phyloP scores from a whole-genome alignment of 2,329 filamentous ascomycete genomes.

The Colletotrichum sojae region DNA sequence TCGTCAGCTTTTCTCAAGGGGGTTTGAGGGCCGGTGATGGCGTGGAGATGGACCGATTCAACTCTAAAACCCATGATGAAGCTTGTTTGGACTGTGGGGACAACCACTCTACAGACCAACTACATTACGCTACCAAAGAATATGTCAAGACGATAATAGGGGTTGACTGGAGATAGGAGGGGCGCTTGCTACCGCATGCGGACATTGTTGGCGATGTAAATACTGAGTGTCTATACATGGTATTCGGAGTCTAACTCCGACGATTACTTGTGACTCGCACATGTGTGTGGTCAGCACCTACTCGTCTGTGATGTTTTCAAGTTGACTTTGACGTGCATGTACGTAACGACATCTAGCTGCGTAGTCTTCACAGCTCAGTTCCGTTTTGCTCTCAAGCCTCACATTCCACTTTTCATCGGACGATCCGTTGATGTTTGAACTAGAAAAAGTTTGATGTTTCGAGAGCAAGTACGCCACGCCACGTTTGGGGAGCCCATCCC shows the following conservation, averaged over 20 bases:
- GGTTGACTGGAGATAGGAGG: background rate
- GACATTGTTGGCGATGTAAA: too few species aligned
- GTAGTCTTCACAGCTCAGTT: background rate
- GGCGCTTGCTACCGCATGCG: too few species aligned
- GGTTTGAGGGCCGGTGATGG: conserved; percentile 2
- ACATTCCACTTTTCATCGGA: background rate
- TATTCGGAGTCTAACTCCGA: too few species aligned
- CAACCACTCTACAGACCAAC: background rate
- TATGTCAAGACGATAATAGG: conserved; percentile 11
- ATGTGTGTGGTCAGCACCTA: too few species aligned
- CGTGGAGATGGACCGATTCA: conserved; percentile 6
- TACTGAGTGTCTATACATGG: too few species aligned
- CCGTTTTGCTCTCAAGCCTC: conserved; percentile 1
- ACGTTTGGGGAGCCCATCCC: background rate
- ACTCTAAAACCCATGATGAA: conserved; percentile 9
- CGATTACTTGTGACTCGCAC: too few species aligned
- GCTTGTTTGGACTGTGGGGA: conserved; percentile 18
- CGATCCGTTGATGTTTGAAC: background rate
- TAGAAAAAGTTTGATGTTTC: conserved; percentile 33
- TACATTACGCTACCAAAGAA: background rate
- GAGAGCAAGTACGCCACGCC: background rate
- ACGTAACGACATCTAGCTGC: background rate
- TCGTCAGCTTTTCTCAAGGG: background rate
- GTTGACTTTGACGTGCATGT: too few species aligned
- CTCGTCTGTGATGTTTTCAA: too few species aligned